Base-by-base conservation (phyloP, 2,329 filamentous ascomycete genomes). In the Talaromyces sp. region DNA sequence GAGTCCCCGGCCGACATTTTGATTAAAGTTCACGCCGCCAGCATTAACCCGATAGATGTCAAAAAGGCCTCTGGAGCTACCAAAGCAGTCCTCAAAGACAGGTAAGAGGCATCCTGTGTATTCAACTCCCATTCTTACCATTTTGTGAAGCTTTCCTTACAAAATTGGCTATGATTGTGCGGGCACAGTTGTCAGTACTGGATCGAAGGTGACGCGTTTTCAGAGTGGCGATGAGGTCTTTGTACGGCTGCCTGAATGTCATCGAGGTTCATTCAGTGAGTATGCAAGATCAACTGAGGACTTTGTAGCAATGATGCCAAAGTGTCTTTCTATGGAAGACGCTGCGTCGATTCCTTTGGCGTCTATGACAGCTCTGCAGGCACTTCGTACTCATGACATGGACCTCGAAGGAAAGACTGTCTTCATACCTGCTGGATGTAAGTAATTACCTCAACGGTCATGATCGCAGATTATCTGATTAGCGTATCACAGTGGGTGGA, bases 371-470 rank as follows among this genome's bases (percentile, higher is more conserved):
- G 74, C 77, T 0, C 65, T 74, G 22, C 79, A 82, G 60, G 58
- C 65, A 20, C 67, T 82, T 4, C 41, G 47, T 49, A 65, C 66
- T 1, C 79, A 71, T 1, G 56, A 77, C 27, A 74, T 74, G n/a
- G 70, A 68, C 10, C 71, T 83, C 0, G 70, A 72, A 33, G 79
- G 78, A 11, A 80, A 78, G 68, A 81, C 78, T 2, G 78, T 80
- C 5, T 81, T 79, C 55, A 70, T 84, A 13, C 73, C 79, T 0
- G 81, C 69, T 1, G 81, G 75, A 2, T 70, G 62, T 65, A 56
- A 54, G 61, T 54, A 17, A 30, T n/a, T 37, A 39, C 8, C 16
- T 39, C 19, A 8, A 35, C 32, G 40, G 10, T 40, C 10, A 37
- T 11, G 9, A 30, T 39, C 33, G 37, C 27, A 27, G 36, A 41